phyloP scores from a whole-genome alignment of 768 basidiomycete genomes.

The Trametes villosa region DNA sequence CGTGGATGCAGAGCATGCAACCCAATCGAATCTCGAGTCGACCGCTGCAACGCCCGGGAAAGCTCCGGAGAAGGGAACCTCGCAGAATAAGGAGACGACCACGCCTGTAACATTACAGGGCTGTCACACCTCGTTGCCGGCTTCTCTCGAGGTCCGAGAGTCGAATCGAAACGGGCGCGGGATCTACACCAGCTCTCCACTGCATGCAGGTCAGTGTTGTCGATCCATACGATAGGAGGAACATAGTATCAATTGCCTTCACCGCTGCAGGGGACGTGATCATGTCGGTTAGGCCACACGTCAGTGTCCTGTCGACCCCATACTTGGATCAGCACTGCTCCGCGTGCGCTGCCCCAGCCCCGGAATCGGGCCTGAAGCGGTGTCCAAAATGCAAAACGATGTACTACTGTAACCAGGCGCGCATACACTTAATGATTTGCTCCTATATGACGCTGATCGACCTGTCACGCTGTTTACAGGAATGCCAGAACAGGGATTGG shows the following conservation, averaged over 20 bases:
- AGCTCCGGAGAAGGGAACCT: neutral
- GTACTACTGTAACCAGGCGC: slow-evolving; percentile 77
- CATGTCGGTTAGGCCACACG: slow-evolving; percentile 60
- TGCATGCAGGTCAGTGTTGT: slow-evolving; percentile 42
- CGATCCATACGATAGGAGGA: too few species aligned
- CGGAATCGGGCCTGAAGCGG: slow-evolving; percentile 52
- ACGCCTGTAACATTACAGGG: slow-evolving; percentile 13
- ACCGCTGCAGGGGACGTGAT: slow-evolving; percentile 61
- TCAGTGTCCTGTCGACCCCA: slow-evolving; percentile 65
- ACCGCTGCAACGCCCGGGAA: neutral
- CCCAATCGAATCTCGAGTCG: too few species aligned
- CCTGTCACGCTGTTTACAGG: slow-evolving; percentile 41
- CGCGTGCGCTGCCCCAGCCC: slow-evolving; percentile 55
- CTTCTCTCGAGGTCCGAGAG: slow-evolving; percentile 43
- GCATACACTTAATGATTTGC: slow-evolving; percentile 30
- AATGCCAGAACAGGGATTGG: slow-evolving; percentile 81
- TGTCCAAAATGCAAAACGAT: slow-evolving; percentile 75
- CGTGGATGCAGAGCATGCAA: neutral
- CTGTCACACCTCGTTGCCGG: slow-evolving; percentile 43
- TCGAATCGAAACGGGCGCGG: slow-evolving; percentile 48
- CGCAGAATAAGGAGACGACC: neutral
- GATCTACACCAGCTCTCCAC: slow-evolving; percentile 43
- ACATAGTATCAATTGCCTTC: neutral
- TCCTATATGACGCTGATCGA: neutral
- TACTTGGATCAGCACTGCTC: slow-evolving; percentile 71